Evolutionary conservation across 371 early-diverging fungal genomes (phyloP).

Genomic region (Zychaea mexicana): DNA sequence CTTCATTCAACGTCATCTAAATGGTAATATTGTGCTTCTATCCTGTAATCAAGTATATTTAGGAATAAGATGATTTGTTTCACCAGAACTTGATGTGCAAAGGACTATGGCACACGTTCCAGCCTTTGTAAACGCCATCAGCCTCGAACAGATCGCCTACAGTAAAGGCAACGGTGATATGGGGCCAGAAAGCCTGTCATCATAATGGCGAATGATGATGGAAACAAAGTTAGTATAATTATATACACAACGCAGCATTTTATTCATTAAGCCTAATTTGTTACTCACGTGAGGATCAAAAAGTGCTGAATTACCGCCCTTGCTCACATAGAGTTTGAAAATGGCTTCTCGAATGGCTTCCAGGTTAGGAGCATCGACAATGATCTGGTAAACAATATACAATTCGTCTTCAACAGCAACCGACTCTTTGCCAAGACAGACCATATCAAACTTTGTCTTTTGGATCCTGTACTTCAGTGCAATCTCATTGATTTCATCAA

Average conservation of each 20-base stretch:
- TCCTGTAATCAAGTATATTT: too few species aligned
- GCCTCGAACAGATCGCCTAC: constrained; percentile 66
- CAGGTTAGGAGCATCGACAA: constrained; percentile 40
- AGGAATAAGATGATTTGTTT: too few species aligned
- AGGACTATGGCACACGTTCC: not conserved
- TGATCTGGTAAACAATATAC: constrained; percentile 44
- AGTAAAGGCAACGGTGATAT: constrained; percentile 74
- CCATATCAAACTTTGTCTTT: constrained; percentile 46
- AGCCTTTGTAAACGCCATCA: constrained; percentile 76
- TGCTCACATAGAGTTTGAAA: constrained; percentile 46
- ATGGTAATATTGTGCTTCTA: too few species aligned
- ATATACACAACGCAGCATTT: not conserved
- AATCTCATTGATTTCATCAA: constrained; percentile 68
- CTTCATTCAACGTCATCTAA: too few species aligned
- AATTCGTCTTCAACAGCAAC: constrained; percentile 28
- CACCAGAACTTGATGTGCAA: too few species aligned
- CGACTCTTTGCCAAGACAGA: constrained; percentile 70
- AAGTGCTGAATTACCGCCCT: constrained; percentile 63
- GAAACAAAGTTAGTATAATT: not conserved
- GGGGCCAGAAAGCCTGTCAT: constrained; percentile 68
- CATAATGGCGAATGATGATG: not conserved
- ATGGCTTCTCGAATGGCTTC: constrained; percentile 52
- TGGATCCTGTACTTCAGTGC: constrained; percentile 63
- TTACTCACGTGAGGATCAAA: constrained; percentile 57
- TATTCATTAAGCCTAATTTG: too few species aligned